Conservation (phyloP, 2,329 filamentous ascomycete species). For the Aspergillus costaricaensis region DNA sequence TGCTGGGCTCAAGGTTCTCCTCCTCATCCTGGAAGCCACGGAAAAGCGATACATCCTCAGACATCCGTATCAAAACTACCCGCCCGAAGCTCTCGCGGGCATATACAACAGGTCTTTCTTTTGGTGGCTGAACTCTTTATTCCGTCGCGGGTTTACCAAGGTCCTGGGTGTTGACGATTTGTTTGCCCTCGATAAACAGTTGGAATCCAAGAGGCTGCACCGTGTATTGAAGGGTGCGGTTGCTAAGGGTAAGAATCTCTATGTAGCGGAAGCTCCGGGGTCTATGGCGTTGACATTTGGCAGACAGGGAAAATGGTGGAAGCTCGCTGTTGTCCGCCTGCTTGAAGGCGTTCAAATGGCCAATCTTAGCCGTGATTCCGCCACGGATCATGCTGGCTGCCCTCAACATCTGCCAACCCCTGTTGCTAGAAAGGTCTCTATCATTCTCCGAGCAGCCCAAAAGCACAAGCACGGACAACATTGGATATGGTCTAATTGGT, state of each 20-base stretch:
- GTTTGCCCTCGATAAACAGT: conserved; percentile 48
- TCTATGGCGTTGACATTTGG: conserved; percentile 16
- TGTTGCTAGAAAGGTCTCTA: conserved; percentile 42
- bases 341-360: conserved; percentile 37
- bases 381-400: conserved; percentile 39
- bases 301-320: conserved; percentile 25
- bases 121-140: conserved; percentile 57
- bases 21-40: conserved; percentile 49
- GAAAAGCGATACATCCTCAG: conserved; percentile 49
- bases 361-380: conserved; percentile 34
- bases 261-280: fast-evolving
- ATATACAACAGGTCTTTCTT: conserved; percentile 54
- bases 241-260: conserved; percentile 36
- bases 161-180: conserved; percentile 49
- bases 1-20: conserved; percentile 46
- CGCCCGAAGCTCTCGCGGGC: conserved; percentile 55
- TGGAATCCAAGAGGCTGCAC: conserved; percentile 46
- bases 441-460: conserved; percentile 33
- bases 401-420: conserved; percentile 41
- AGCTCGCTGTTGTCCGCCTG: conserved; percentile 34
- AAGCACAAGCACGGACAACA: conserved; percentile 31
- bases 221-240: conserved; percentile 41
- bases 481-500: conserved; percentile 48
- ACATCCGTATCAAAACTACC: conserved; percentile 41
- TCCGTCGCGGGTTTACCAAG: conserved; percentile 52